Evolutionary conservation across 805 yeast genomes (phyloP), one percentile per base, ranked within the genome.

Genomic region (Zygotorulaspora chibaensis): DNA sequence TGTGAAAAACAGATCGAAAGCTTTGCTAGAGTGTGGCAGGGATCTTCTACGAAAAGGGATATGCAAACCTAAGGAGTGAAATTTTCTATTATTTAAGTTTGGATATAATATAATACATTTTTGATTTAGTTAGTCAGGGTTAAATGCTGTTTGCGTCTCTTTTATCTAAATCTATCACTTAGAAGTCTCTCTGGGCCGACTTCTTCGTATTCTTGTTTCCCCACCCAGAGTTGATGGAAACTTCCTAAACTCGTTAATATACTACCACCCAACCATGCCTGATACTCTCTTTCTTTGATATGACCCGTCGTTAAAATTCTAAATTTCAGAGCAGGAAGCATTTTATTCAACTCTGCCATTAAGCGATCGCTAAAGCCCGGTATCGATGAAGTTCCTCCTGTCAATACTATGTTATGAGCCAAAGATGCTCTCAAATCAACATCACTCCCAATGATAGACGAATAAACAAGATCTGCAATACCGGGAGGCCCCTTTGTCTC

Each of bases 221-320:
- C 84, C 2, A 90, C 96, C 96, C 96, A 90, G 68, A 86, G 70
- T 66, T 90, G 97, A 65, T 90, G 97, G 74, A 90, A 90, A 2
- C 96, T 87, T 28, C 97, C 97, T 56, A 90, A 73, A 42, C 93
- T 83, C 5, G 95, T 81, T 45, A 90, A 70, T 31, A 90, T 89
- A 53, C 91, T 83, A 7, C 96, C 96, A 37, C 97, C 97, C 40
- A 90, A 77, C 96, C 96, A 90, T 7, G 91, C 74, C 49, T 88
- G 85, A 60, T 78, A 84, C 53, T 80, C 78, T 60, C 96, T 77
- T 66, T 90, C 96, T 45, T 74, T 74, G 3, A 83, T 65, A 58
- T 81, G 82, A 36, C 96, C 96, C 6, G 84, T 79, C 2, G 95
- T 83, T 55, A 88, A 84, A 28, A 90, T 75, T 60, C 96, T 73